These are phyloP conservation scores for Botrytis deweyae DNA, from an alignment of 2,329 filamentous ascomycete genomes.

Conservation along the genomic window DNA sequence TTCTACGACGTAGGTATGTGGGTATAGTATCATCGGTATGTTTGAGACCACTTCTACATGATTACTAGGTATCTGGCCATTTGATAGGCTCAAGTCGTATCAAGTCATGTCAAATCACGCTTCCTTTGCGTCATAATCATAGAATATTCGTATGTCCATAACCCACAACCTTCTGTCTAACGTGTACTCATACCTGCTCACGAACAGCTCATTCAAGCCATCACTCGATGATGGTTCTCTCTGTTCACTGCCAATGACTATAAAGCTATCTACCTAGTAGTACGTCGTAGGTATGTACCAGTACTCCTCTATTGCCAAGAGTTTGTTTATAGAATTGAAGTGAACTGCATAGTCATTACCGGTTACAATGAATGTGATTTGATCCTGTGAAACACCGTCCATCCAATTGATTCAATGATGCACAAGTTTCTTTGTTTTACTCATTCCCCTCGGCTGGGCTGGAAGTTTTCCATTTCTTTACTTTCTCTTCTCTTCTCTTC, in stretches of 20 bases:
- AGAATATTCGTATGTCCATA: neutral
- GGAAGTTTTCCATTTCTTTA: neutral
- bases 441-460: neutral
- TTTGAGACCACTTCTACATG: neutral
- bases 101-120: neutral
- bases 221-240: neutral
- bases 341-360: neutral
- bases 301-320: too few species aligned
- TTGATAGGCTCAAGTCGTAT: neutral
- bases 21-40: neutral
- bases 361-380: too few species aligned
- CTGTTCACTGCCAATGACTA: neutral
- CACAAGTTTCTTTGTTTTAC: neutral
- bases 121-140: neutral
- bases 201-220: neutral
- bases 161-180: neutral
- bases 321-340: neutral
- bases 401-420: neutral
- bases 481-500: neutral
- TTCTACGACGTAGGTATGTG: neutral
- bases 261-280: neutral
- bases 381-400: neutral
- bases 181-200: neutral
- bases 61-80: neutral
- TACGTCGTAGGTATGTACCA: neutral